Base-by-base conservation (phyloP, 1,284 basidiomycete species). In the Sanguinoderma infundibulare region DNA sequence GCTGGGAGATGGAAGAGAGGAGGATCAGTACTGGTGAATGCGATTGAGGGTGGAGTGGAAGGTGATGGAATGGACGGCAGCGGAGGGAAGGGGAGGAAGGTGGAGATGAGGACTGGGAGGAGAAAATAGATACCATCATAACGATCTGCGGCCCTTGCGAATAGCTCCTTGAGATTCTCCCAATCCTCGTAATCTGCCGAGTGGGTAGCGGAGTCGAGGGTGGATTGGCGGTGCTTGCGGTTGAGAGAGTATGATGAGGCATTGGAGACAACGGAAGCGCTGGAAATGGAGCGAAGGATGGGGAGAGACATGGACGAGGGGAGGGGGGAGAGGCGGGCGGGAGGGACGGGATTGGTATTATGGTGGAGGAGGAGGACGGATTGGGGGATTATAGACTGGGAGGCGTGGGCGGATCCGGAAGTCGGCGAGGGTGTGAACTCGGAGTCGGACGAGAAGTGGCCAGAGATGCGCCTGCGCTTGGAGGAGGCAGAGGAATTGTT, bases 151-250 rank as follows among this genome's bases (percentile, higher is more conserved):
- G 86, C 86, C 55, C 79, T 79, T 1, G 77, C 73, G 69, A 86
- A 87, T 12, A 88, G 76, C 59, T 85, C 84, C 69, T 88, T 88
- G 46, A 89, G 74, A 72, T 85, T 83, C 61, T 84, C 78, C 88
- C 87, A 89, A 67, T 89, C 87, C 58, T 84, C 81, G 51, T 74
- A 72, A 62, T 80, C 78, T 8, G 58, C 59, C 7, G 63, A 58
- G 63, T 74, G 81, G 3, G 74, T 57, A 36, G 49, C 26, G 7
- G 46, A 17, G 15, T 32, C 17, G 17, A 49, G 30, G 12, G 49
- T 15, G 32, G n/a, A 20, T 15, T 36, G 49, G 30, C 32, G 32
- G 1, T 57, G 63, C 46, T 67, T 70, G 38, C 53, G 54, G 22
- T 64, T 58, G 14, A 60, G 24, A 8, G 61, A 54, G 47, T 49